Conservation (phyloP, 805 yeast species). For the Kregervanrija fluxuum region DNA sequence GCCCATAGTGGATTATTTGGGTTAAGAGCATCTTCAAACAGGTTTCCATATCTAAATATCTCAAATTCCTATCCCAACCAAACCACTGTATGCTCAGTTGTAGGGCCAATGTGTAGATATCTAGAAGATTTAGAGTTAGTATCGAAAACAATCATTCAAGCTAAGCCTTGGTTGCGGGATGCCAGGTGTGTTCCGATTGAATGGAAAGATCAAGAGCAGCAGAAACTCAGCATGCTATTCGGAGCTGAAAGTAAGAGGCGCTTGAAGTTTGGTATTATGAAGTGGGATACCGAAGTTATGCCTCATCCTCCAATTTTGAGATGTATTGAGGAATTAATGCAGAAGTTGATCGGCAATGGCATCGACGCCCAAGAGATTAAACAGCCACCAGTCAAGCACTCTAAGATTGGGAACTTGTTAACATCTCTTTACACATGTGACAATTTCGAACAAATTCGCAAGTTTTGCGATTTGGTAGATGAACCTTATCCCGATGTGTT, state of each 20-base stretch:
- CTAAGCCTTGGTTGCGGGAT: constrained; percentile 43
- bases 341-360: constrained; percentile 12
- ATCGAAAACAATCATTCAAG: constrained; percentile 28
- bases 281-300: constrained; percentile 34
- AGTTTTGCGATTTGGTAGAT: constrained; percentile 20
- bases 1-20: constrained; percentile 27
- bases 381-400: constrained; percentile 24
- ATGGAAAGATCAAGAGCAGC: constrained; percentile 30
- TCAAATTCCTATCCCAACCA: constrained; percentile 26
- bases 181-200: constrained; percentile 41
- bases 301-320: constrained; percentile 51
- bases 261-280: constrained; percentile 38
- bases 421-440: constrained; percentile 20
- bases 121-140: constrained; percentile 29
- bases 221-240: neutral
- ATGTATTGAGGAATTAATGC: constrained; percentile 28
- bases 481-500: constrained; percentile 23
- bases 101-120: constrained; percentile 26
- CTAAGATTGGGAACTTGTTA: constrained; percentile 20
- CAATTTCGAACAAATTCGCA: constrained; percentile 19
- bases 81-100: constrained; percentile 24
- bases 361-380: constrained; percentile 26
- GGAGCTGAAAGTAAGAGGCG: too few relatives aligned
- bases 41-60: constrained; percentile 25
- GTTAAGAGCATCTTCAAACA: constrained; percentile 24